Percentiles rank a stretch among this genome's conserved stretches.
Conservation (phyloP, 768 basidiomycete genomes). For the Clavulina sp. region DNA sequence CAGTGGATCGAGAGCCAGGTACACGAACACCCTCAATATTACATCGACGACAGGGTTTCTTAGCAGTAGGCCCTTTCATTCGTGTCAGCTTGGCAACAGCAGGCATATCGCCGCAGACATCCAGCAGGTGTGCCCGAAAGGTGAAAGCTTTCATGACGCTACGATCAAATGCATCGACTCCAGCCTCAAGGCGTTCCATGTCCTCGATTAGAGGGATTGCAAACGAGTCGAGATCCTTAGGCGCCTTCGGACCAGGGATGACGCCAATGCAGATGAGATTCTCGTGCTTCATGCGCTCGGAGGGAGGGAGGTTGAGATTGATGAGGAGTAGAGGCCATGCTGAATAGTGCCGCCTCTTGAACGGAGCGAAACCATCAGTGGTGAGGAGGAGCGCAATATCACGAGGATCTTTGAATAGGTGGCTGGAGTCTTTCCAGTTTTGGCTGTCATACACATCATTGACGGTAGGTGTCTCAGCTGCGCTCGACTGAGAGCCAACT, state of each 20-base stretch:
- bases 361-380: slow-evolving; percentile 28
- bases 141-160: slow-evolving; percentile 15
- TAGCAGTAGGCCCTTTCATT: slow-evolving; percentile 32
- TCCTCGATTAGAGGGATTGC: slow-evolving; percentile 23
- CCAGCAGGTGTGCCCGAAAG: slow-evolving; percentile 18
- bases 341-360: slow-evolving; percentile 19
- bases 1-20: neutral
- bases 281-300: slow-evolving; percentile 20
- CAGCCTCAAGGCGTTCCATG: slow-evolving; percentile 16
- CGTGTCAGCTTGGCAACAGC: slow-evolving; percentile 19
- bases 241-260: slow-evolving; percentile 31
- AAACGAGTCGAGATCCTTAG: slow-evolving; percentile 25
- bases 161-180: slow-evolving; percentile 20
- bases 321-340: slow-evolving; percentile 23
- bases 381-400: slow-evolving; percentile 30
- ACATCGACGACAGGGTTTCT: neutral
- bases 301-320: slow-evolving; percentile 28
- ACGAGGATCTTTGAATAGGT: slow-evolving; percentile 20
- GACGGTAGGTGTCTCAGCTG: slow-evolving; percentile 12
- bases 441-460: slow-evolving; percentile 24
- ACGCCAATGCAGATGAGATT: slow-evolving; percentile 25
- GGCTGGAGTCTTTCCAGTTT: slow-evolving; percentile 16
- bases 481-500: neutral
- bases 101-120: slow-evolving; percentile 21
- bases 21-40: neutral